Evolutionary conservation across 2,329 filamentous ascomycete genomes (phyloP), one percentile per base, ranked within the genome.

Genomic region (Knufia petricola): DNA sequence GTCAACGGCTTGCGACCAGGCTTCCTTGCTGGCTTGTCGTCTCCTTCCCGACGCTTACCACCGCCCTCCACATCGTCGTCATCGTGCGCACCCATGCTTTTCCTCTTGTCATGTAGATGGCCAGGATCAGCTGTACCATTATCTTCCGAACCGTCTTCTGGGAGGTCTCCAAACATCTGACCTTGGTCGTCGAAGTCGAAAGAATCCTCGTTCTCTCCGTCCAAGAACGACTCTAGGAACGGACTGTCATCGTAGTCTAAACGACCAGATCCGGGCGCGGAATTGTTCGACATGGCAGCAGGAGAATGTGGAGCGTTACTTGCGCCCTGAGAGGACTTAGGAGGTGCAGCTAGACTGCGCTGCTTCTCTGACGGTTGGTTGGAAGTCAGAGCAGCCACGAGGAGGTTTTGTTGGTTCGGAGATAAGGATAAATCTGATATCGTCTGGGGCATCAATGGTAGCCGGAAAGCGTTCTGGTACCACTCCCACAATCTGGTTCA

Each of bases 1-100:
- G 87, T 96, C 60, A 96, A 74, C 17, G 90, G 92, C 74, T 98
- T 98, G 55, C 92, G 81, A 44, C 92, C 92, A 3, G 92, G 90
- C 70, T 96, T 98, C 79, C 96, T 96, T 20, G 87, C 80, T 37
- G 82, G 75, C 69, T 92, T 95, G 38, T 89, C 87, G 49, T 87
- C 82, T 50, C 83, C 80, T 67, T 94, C 88, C 52, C 85, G 79
- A 55, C 87, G 79, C 72, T 89, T 92, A 50, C 80, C 79, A 56
- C 79, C 79, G 38, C 75, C 76, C 23, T 70, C 71, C n/a, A 75
- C 84, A 4, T 85, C 83, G 1, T 81, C 71, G 6, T 70, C 81
- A 46, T 61, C 61, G 34, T 60, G 63, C 30, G 66, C 67, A 15
- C 28, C 46, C n/a, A 64, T 73, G 31, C 67, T 74, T 52, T 82